Conservation (phyloP, 2,329 filamentous ascomycete genomes). For the Fusarium nematophilum region DNA sequence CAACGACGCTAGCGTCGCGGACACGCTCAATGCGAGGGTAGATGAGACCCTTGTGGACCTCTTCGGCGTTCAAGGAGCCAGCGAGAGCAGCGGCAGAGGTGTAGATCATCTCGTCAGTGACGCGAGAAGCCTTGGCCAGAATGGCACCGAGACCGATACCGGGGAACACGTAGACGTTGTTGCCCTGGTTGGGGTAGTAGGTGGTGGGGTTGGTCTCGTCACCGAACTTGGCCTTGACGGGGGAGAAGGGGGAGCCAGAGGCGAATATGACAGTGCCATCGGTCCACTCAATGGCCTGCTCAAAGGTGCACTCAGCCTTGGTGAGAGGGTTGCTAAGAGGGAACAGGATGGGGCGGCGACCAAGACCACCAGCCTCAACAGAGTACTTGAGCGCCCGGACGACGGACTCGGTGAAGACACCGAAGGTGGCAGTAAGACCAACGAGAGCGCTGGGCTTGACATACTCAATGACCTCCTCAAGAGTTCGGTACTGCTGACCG, state of each 20-base stretch:
- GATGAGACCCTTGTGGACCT: constrained; percentile 84
- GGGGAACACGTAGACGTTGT: constrained; percentile 94
- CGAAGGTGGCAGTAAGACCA: constrained; percentile 93
- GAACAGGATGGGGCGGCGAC: constrained; percentile 90
- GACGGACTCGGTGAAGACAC: constrained; percentile 90
- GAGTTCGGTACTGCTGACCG: constrained; percentile 77
- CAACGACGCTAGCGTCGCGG: constrained; percentile 85
- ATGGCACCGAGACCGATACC: constrained; percentile 95
- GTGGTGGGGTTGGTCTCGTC: constrained; percentile 67
- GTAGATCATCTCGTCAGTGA: constrained; percentile 98
- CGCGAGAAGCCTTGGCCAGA: constrained; percentile 83
- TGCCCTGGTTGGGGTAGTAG: constrained; percentile 85
- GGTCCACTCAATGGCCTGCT: constrained; percentile 91
- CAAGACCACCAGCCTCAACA: constrained; percentile 71
- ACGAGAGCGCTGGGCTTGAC: constrained; percentile 95
- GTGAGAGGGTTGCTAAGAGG: constrained; percentile 95
- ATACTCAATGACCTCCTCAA: constrained; percentile 93
- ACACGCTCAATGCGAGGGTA: constrained; percentile 94
- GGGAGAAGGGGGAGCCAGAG: constrained; percentile 90
- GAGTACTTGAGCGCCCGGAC: constrained; percentile 76
- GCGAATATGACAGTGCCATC: constrained; percentile 94
- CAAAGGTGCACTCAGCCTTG: constrained; percentile 98
- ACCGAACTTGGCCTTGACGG: constrained; percentile 72
- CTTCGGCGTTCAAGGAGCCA: constrained; percentile 80
- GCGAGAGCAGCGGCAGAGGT: constrained; percentile 86